Evolutionary conservation across 2,329 filamentous ascomycete species (phyloP).

Genomic region (Calonectria hawksworthii): DNA sequence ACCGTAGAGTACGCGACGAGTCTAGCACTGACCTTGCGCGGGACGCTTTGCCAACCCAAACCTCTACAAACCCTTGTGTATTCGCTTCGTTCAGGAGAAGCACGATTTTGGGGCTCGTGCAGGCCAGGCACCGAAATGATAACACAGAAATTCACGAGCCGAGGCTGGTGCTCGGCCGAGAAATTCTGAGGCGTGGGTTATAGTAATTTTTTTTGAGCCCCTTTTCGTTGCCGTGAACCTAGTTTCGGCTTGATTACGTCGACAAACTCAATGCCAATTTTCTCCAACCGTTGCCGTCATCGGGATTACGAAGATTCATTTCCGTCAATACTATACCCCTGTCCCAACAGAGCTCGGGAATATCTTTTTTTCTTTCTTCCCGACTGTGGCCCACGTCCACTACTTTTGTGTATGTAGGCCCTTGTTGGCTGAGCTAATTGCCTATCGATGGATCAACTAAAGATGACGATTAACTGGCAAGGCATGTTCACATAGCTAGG

Average conservation of each 20-base stretch:
- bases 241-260: not conserved
- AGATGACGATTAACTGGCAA: too few species aligned
- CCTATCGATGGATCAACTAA: too few species aligned
- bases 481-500: not conserved
- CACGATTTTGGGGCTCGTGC: not conserved
- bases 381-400: not conserved
- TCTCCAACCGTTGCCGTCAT: not conserved
- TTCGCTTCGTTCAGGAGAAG: not conserved
- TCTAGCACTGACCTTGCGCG: not conserved
- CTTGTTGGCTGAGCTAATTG: not conserved
- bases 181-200: not conserved
- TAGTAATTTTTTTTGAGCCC: not conserved
- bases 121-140: too few species aligned
- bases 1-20: not conserved
- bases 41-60: not conserved
- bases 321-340: not conserved
- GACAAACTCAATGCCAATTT: not conserved
- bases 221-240: not conserved
- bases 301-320: constrained; percentile 8
- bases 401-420: too few species aligned
- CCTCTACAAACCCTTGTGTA: not conserved
- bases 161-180: not conserved
- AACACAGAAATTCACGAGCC: too few species aligned
- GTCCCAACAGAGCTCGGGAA: not conserved
- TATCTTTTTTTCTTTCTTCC: not conserved